A percentile compares a stretch with the other conserved stretches of the same genome.
These are phyloP conservation scores for Fusarium sp. DNA, from an alignment of 2,329 filamentous ascomycete genomes.

Conservation along the genomic window DNA sequence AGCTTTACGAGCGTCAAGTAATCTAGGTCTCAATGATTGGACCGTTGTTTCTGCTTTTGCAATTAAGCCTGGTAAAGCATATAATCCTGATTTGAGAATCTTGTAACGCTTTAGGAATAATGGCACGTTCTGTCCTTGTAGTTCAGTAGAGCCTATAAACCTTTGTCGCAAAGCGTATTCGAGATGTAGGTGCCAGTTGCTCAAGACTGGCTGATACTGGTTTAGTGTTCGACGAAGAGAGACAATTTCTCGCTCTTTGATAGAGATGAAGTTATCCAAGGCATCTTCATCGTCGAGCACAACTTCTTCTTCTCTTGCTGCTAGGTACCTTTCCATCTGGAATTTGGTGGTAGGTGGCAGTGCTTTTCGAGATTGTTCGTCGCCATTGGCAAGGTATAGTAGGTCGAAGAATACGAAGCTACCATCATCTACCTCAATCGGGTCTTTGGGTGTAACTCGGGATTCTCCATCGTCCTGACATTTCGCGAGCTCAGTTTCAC, in stretches of 20 bases:
- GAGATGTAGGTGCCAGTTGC: background rate
- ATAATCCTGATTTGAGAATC: background rate
- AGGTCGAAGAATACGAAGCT: background rate
- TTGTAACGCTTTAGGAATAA: background rate
- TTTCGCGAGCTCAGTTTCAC: background rate
- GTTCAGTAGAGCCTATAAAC: too few relatives aligned
- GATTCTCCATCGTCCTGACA: background rate
- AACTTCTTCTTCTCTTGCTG: background rate
- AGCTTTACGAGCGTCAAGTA: background rate
- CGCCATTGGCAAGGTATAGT: background rate
- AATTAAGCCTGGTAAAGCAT: background rate
- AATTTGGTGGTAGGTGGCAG: background rate
- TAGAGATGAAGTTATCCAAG: background rate
- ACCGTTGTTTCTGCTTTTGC: background rate
- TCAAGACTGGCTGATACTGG: background rate
- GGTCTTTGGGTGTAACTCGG: background rate
- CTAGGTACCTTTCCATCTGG: background rate
- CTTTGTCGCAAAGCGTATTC: background rate
- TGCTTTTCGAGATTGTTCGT: background rate
- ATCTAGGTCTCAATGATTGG: background rate
- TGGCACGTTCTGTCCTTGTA: background rate
- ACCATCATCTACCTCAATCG: background rate
- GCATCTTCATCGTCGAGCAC: background rate
- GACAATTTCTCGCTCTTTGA: conserved; percentile 1
- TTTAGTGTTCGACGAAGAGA: background rate